phyloP scores from a whole-genome alignment of 176 grass and related monocot genomes.

The bread wheat (Triticum aestivum) region IWGSC_CS_RefSeq_v2.1 NC_057812.1:447777414-447777913 shows the following conservation, averaged over 20 bases:
- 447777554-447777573: neutral
- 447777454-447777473: neutral
- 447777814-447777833: conserved; percentile 99
- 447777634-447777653: neutral
- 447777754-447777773: conserved; percentile 93
- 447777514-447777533: neutral
- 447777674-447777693: conserved; percentile 88
- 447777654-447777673: neutral
- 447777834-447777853: conserved; percentile 86
- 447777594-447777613: neutral
- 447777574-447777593: neutral
- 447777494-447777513: neutral
- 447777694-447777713: conserved; percentile 86
- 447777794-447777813: conserved; percentile 98
- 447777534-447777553: neutral
- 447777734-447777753: conserved; percentile 93
- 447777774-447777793: conserved; percentile 79
- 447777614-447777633: neutral
- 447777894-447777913: conserved; percentile 38
- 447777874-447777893: conserved; percentile 79
- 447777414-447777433: neutral
- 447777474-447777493: neutral
- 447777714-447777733: conserved; percentile 81
- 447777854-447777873: conserved; percentile 93
- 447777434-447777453: conserved; percentile 9